These are phyloP conservation scores for Cymbopogon flexuosus DNA, from an alignment of 202 grass and related monocot species.

Conservation along the genomic window DNA sequence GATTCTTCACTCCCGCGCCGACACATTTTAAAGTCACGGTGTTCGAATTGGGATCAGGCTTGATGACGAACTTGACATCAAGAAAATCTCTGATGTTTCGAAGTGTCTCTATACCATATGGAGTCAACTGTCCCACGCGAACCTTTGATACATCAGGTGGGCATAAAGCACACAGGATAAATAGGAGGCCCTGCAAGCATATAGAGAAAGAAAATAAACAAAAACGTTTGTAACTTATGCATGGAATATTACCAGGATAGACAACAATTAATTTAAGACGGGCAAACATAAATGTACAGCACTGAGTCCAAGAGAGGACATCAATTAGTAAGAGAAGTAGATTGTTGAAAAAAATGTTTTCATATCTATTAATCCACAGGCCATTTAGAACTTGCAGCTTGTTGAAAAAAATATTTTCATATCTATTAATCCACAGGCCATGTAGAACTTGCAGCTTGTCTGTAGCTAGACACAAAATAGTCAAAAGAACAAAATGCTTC, in stretches of 20 bases:
- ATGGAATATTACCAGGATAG: neutral
- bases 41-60: constrained; percentile 64
- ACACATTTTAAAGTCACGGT: constrained; percentile 76
- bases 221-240: neutral
- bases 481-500: neutral
- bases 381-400: neutral
- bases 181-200: constrained; percentile 72
- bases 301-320: neutral
- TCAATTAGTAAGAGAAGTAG: neutral
- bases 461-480: neutral
- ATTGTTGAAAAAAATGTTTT: neutral
- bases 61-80: constrained; percentile 72
- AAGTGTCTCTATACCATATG: constrained; percentile 69
- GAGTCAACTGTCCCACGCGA: constrained; percentile 71
- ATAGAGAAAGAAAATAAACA: neutral
- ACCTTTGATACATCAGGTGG: constrained; percentile 80
- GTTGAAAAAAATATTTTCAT: neutral
- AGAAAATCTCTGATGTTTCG: constrained; percentile 87
- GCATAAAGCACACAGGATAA: constrained; percentile 78
- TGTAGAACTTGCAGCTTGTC: neutral
- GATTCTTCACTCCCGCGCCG: constrained; percentile 71
- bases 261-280: neutral
- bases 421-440: neutral
- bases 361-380: neutral
- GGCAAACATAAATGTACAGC: neutral